Evolutionary conservation across 2,329 filamentous ascomycete genomes (phyloP).

Genomic region (Aspergillus pseudoviridinutans): DNA sequence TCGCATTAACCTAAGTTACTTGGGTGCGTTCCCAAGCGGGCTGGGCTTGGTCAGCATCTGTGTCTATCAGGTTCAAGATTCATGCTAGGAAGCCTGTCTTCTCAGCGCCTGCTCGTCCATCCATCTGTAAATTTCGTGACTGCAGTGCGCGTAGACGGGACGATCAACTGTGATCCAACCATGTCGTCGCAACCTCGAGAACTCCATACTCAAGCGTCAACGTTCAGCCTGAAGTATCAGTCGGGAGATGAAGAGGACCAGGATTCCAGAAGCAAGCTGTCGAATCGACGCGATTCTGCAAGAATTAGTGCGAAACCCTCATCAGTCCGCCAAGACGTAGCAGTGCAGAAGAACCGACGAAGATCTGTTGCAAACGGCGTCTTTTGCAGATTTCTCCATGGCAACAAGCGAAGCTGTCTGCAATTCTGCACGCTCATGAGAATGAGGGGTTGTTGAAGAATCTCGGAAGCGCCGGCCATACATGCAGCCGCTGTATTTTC

Average conservation of each 20-base stretch:
- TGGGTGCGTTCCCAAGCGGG: too few species aligned
- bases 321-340: neutral
- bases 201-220: neutral
- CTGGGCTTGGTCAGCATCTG: too few species aligned
- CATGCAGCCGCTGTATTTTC: conserved; percentile 9
- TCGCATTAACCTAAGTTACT: too few species aligned
- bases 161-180: neutral
- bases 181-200: neutral
- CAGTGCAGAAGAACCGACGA: neutral
- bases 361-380: neutral
- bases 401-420: neutral
- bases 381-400: neutral
- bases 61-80: neutral
- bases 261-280: neutral
- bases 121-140: neutral
- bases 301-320: neutral
- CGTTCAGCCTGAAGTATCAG: neutral
- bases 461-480: conserved; percentile 1
- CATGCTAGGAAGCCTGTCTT: neutral
- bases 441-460: neutral
- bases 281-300: neutral
- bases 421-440: neutral
- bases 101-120: neutral
- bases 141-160: neutral
- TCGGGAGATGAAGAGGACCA: neutral